phyloP scores from a whole-genome alignment of 148 eudicot genomes.

The Fagopyrum tataricum region DNA sequence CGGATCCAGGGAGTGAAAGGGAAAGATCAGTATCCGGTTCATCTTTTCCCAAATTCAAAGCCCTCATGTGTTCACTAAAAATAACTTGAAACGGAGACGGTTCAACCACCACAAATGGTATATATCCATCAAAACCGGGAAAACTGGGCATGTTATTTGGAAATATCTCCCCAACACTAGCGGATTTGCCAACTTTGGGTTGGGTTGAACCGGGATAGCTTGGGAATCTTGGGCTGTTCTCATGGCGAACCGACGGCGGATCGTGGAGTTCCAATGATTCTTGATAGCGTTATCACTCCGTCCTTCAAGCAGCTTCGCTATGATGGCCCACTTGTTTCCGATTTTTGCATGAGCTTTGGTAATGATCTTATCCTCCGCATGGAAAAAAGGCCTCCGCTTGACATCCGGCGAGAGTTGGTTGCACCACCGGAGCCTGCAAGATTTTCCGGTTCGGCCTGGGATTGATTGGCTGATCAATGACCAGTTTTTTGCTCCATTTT shows the following conservation, averaged over 20 bases:
- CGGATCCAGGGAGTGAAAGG: neutral
- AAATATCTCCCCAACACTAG: neutral
- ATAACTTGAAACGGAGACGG: neutral
- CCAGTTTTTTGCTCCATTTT: neutral
- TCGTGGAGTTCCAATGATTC: neutral
- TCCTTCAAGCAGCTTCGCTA: neutral
- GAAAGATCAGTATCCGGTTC: neutral
- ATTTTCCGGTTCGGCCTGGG: neutral
- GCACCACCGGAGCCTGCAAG: constrained; percentile 3
- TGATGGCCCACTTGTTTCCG: neutral
- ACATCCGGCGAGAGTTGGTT: neutral
- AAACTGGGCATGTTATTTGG: no score
- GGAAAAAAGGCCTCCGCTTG: neutral
- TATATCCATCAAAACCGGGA: no score
- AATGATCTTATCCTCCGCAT: neutral
- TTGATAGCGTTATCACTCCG: neutral
- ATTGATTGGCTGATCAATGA: neutral
- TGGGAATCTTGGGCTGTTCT: neutral
- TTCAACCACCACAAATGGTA: no score
- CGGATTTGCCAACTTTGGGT: neutral
- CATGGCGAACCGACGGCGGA: neutral
- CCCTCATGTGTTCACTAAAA: neutral
- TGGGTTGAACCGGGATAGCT: neutral
- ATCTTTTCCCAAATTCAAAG: no score
- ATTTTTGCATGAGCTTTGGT: neutral